Conservation (phyloP, 495 filamentous ascomycete species). For the Daldinia grandis region DNA sequence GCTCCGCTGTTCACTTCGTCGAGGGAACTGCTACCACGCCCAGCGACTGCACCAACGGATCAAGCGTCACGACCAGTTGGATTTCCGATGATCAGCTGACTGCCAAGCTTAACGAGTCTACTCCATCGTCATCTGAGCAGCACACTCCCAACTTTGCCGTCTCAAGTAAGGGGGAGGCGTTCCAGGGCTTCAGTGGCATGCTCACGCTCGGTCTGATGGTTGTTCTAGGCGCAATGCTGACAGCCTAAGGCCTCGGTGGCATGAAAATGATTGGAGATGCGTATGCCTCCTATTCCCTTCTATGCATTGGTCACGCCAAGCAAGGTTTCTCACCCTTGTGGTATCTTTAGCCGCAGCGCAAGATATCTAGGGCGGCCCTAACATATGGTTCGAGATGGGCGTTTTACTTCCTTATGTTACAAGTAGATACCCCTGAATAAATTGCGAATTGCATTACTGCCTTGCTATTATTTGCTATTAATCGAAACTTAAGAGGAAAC, state of each 20-base stretch:
- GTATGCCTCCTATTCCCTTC: constrained; percentile 3
- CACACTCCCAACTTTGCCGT: constrained; percentile 10
- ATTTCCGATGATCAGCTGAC: constrained; percentile 47
- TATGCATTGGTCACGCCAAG: constrained; percentile 6
- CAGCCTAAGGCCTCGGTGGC: constrained; percentile 12
- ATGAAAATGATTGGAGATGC: not conserved
- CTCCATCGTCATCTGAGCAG: constrained; percentile 16
- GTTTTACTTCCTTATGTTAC: constrained; percentile 28
- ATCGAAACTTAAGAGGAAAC: not conserved
- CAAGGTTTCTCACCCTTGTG: not conserved
- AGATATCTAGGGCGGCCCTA: constrained; percentile 3
- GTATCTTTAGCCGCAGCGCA: not conserved
- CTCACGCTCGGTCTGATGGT: constrained; percentile 15
- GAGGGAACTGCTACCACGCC: constrained; percentile 44
- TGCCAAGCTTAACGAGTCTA: constrained; percentile 35
- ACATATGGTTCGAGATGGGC: constrained; percentile 1
- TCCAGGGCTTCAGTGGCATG: constrained; percentile 14
- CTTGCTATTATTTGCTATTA: not conserved
- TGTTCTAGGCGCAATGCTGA: constrained; percentile 13
- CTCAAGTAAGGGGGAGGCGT: constrained; percentile 14
- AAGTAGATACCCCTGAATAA: constrained; percentile 27
- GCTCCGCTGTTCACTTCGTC: constrained; percentile 61
- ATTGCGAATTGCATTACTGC: constrained; percentile 18
- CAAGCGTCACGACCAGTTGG: constrained; percentile 48
- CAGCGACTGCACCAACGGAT: constrained; percentile 55